These are phyloP conservation scores for Salix arbutifolia DNA, from an alignment of 345 rosid species.

Conservation along the genomic window DNA sequence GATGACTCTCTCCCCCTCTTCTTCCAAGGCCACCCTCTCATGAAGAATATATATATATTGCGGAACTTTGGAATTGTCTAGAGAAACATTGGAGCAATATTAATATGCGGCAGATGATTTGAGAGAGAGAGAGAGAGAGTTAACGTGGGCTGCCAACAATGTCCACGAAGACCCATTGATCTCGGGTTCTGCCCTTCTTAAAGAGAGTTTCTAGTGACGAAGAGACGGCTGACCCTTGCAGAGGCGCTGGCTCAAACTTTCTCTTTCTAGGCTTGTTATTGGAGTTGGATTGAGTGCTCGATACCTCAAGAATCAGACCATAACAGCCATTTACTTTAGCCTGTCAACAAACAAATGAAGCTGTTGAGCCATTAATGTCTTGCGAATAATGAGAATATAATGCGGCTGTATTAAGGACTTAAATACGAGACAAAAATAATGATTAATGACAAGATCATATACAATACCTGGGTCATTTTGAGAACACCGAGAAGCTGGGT, in stretches of 20 bases:
- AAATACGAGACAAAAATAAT: neutral
- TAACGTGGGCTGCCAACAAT: constrained; percentile 36
- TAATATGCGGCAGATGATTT: neutral
- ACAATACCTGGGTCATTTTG: constrained; percentile 20
- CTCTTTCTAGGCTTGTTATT: constrained; percentile 3
- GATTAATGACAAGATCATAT: neutral
- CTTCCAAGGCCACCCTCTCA: constrained; percentile 10
- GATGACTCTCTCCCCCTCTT: constrained; percentile 11
- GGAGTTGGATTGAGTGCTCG: neutral
- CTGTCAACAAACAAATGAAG: constrained; percentile 6
- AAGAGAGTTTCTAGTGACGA: constrained; percentile 32
- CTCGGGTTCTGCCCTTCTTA: constrained; percentile 55
- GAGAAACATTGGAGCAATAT: neutral
- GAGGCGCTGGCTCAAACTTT: constrained; percentile 13
- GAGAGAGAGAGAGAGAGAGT: constrained; percentile 3
- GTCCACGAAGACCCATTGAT: constrained; percentile 38
- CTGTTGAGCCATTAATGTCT: neutral
- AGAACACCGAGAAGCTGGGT: constrained; percentile 23
- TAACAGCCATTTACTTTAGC: constrained; percentile 19
- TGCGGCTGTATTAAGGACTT: neutral
- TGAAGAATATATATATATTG: neutral
- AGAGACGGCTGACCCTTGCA: constrained; percentile 16
- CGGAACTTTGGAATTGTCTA: constrained; percentile 36
- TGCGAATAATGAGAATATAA: neutral
- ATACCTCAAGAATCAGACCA: constrained; percentile 14